A percentile compares a stretch with the other conserved stretches of the same genome.
These are phyloP conservation scores for Penicillium riverlandense DNA, from an alignment of 495 filamentous ascomycete genomes.

Conservation along the genomic window DNA sequence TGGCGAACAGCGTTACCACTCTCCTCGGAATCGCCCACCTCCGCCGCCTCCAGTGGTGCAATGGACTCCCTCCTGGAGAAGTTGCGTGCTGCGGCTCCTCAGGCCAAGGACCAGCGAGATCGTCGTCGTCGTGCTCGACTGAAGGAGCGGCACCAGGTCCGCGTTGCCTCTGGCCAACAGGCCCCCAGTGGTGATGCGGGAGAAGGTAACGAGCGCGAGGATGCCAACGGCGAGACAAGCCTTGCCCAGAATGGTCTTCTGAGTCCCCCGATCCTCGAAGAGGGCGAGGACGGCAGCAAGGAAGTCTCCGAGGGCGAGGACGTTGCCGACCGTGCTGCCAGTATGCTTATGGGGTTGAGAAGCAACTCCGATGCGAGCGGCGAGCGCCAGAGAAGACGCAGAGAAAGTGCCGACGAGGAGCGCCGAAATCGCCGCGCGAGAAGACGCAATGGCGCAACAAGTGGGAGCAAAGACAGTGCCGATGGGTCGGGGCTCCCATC, in stretches of 20 bases:
- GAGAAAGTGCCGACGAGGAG: constrained; percentile 68
- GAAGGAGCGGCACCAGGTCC: constrained; percentile 88
- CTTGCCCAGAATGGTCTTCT: constrained; percentile 27
- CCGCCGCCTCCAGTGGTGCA: constrained; percentile 76
- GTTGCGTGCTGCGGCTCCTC: constrained; percentile 84
- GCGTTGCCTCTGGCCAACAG: constrained; percentile 78
- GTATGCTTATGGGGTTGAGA: constrained; percentile 72
- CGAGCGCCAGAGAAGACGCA: constrained; percentile 52
- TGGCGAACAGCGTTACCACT: constrained; percentile 34
- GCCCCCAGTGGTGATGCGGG: constrained; percentile 53
- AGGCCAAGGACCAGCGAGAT: constrained; percentile 80
- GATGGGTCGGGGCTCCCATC: constrained; percentile 30
- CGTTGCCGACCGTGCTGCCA: constrained; percentile 75
- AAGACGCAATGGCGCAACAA: constrained; percentile 43
- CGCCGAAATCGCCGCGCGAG: constrained; percentile 51
- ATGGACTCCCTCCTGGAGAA: constrained; percentile 98
- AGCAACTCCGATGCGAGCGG: constrained; percentile 50
- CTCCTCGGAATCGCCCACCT: constrained; percentile 44
- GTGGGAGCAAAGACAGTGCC: constrained; percentile 40
- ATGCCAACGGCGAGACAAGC: constrained; percentile 17
- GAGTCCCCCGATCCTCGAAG: constrained; percentile 27
- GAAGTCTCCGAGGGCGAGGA: constrained; percentile 58
- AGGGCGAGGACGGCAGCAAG: constrained; percentile 33
- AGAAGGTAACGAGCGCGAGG: constrained; percentile 18
- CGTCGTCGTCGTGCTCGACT: constrained; percentile 77